Evolutionary conservation across 1,284 basidiomycete genomes (phyloP).

Genomic region (Clitocybe nebularis): DNA sequence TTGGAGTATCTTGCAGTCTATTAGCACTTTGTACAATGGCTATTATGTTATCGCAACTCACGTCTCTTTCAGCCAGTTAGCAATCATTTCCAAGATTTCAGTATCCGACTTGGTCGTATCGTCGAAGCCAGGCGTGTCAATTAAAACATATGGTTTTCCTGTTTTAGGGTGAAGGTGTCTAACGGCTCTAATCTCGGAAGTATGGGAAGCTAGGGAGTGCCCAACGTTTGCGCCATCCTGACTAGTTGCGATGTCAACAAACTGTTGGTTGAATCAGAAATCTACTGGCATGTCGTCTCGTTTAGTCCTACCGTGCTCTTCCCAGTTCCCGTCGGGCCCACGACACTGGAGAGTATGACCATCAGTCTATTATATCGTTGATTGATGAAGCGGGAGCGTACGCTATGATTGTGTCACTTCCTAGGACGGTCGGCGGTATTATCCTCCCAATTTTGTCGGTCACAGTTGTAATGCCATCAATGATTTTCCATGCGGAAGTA

Average conservation of each 20-base stretch:
- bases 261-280: no score
- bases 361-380: no score
- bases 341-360: no score
- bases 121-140: not conserved
- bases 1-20: not conserved
- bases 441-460: no score
- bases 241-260: not conserved
- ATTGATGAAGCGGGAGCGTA: no score
- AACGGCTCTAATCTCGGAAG: not conserved
- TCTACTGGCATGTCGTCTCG: no score
- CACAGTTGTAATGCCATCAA: no score
- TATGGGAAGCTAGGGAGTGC: not conserved
- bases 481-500: no score
- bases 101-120: not conserved
- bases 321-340: no score
- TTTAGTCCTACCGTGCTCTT: no score
- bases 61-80: not conserved
- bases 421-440: no score
- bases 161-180: not conserved
- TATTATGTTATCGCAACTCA: not conserved
- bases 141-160: not conserved
- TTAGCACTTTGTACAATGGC: not conserved
- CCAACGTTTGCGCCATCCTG: not conserved
- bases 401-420: no score
- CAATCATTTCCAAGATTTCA: not conserved